Evolutionary conservation across 345 rosid genomes (phyloP).

Genomic region (Mallotus nudiflorus): DNA sequence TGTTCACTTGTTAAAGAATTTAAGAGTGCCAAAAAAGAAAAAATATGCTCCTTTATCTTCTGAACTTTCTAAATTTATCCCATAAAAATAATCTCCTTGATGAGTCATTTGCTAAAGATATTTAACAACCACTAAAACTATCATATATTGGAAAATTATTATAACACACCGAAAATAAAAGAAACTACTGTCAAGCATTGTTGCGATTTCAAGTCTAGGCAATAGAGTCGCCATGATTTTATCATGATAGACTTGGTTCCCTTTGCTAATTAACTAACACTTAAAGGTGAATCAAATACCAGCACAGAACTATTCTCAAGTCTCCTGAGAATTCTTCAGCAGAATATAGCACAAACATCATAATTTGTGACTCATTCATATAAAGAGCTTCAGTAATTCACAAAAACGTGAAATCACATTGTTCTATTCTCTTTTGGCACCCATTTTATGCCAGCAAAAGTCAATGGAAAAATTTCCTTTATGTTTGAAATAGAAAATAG

Average conservation of each 20-base stretch:
- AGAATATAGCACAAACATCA: background rate
- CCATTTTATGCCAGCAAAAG: background rate
- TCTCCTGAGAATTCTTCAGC: background rate
- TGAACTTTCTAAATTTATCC: too few relatives aligned
- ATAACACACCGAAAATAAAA: too few relatives aligned
- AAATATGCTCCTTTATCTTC: too few relatives aligned
- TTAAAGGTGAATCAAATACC: too few relatives aligned
- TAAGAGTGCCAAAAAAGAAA: too few relatives aligned
- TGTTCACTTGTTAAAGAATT: too few relatives aligned
- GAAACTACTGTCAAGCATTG: background rate
- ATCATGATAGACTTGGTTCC: background rate
- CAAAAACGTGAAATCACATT: background rate
- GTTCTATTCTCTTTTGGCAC: background rate
- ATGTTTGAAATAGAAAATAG: background rate
- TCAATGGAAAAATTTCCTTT: background rate
- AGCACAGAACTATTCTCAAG: background rate
- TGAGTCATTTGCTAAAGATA: background rate
- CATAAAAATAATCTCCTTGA: too few relatives aligned
- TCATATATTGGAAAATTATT: background rate
- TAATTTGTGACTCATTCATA: background rate
- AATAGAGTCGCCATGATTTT: background rate
- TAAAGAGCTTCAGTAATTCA: background rate
- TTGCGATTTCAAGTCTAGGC: background rate
- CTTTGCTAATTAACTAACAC: background rate
- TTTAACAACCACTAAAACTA: background rate